Evolutionary conservation across 495 filamentous ascomycete genomes (phyloP), one percentile per base, ranked within the genome.

Genomic region (Lasiosphaeria ovina): DNA sequence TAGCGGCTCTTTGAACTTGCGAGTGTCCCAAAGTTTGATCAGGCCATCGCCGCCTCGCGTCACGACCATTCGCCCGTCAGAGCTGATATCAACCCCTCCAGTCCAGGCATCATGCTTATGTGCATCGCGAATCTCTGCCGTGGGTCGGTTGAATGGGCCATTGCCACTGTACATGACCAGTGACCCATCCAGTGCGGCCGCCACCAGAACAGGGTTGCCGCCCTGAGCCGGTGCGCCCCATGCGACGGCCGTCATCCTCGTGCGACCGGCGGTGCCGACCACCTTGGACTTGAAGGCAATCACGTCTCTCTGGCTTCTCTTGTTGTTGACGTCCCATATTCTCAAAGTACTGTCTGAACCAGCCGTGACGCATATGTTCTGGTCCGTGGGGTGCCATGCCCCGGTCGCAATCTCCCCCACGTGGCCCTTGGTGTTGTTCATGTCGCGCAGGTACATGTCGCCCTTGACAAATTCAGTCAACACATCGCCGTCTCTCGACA

Each of bases 341-440:
- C 94, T 84, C 50, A 98, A 74, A 3, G 94, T 98, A 66, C 92
- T 95, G 71, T 98, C 94, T 4, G 91, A 91, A 11, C 92, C 92
- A 47, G 91, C 92, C 0, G 94, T 98, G 14, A 91, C 91, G 69
- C 89, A 93, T 3, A 92, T 61, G 56, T 94, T 89, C 64, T 80
- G 81, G 66, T 97, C 85, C 3, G 85, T 87, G 3, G 94, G 94
- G 73, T 89, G 88, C 94, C 94, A 98, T 42, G 85, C 86, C 3
- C 90, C 94, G 24, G 86, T 87, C 32, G 90, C 89, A 35, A 95
- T 86, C 73, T 96, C 94, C 1, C 92, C 90, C 44, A 96, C 84
- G 69, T 98, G 94, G 0, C 94, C 94, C 68, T 97, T 98, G 0
- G 94, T 98, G 69, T 97, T 91, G 71, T 97, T 82, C 84, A 97